Base-by-base conservation (phyloP, 2,329 filamentous ascomycete species). In the Xylaria sp. region DNA sequence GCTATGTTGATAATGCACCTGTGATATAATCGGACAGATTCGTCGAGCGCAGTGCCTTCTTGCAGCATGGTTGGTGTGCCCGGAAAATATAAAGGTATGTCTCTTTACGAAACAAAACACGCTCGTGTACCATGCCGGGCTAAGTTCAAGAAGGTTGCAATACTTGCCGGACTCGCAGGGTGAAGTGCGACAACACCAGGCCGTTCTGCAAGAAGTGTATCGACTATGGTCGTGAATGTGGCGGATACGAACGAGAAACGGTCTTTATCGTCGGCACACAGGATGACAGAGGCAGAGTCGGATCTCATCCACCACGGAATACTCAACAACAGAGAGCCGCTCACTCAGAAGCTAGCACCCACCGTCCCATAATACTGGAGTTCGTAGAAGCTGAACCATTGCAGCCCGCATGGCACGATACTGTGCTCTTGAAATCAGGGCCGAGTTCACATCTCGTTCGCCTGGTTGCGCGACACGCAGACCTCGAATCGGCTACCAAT, bases 241-340 rank as follows among this genome's bases (percentile, higher is more conserved):
- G 81, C 47, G 87, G 87, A 38, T 90, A 90, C 72, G 82, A 87
- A 69, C 79, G 84, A 38, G 82, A 88, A 70, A 83, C 82, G 15
- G 82, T 88, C 58, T 90, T 90, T 74, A 87, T 90, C 71, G 82
- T 85, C 38, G 84, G 83, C n/a, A 87, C 84, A 2, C 77, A 76
- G 37, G 77, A 84, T 60, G 81, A 80, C 61, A 81, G 79, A 60
- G 84, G 84, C 10, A 80, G 84, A 31, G 85, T 85, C 54, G 83
- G 83, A 43, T 85, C 83, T 1, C 84, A 86, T 60, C 84, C 84
- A 3, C 80, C 79, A 4, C 76, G 81, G 7, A 81, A 80, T 60
- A 76, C 81, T 54, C 76, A 75, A 54, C 70, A 77, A 7, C 41
- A 64, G 5, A 73, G 76, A 3, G 79, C 73, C 60, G 78, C 72